phyloP scores from a whole-genome alignment of 2,329 filamentous ascomycete genomes.

The Juglanconis sp. region DNA sequence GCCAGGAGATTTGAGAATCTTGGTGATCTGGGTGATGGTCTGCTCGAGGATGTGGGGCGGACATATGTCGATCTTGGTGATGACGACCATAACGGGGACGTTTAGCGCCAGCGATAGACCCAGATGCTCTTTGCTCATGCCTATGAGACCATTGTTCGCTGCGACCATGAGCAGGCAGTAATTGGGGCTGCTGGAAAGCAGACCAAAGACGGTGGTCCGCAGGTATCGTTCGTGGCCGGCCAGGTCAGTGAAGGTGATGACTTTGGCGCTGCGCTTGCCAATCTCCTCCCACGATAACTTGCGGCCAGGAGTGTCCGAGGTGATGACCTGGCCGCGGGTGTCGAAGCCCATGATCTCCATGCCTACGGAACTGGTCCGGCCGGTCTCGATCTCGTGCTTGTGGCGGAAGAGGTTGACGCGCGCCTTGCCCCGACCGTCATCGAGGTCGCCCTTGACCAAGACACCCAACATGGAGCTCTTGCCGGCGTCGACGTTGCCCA shows the following conservation, averaged over 20 bases:
- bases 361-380: slow-evolving; percentile 90
- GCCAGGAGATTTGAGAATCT: slow-evolving; percentile 90
- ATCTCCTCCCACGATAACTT: slow-evolving; percentile 96
- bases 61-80: slow-evolving; percentile 98
- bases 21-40: slow-evolving; percentile 85
- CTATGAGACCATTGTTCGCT: slow-evolving; percentile 93
- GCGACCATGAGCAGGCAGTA: slow-evolving; percentile 98
- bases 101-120: slow-evolving; percentile 93
- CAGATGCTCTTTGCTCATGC: slow-evolving; percentile 97
- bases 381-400: slow-evolving; percentile 96
- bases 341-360: slow-evolving; percentile 99
- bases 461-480: slow-evolving; percentile 97
- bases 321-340: slow-evolving; percentile 76
- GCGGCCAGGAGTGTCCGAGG: slow-evolving; percentile 77
- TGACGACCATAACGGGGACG: slow-evolving; percentile 94
- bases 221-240: slow-evolving; percentile 95
- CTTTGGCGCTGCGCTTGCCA: slow-evolving; percentile 89
- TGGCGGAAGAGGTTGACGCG: slow-evolving; percentile 95
- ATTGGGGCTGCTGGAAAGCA: slow-evolving; percentile 91
- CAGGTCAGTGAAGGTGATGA: slow-evolving; percentile 93
- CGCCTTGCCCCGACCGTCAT: slow-evolving; percentile 90
- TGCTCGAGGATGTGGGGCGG: slow-evolving; percentile 92
- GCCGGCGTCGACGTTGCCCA: slow-evolving; percentile 95
- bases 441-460: slow-evolving; percentile 88
- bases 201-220: slow-evolving; percentile 91